Conservation (phyloP, 2,329 filamentous ascomycete genomes). For the Exophiala sp. region DNA sequence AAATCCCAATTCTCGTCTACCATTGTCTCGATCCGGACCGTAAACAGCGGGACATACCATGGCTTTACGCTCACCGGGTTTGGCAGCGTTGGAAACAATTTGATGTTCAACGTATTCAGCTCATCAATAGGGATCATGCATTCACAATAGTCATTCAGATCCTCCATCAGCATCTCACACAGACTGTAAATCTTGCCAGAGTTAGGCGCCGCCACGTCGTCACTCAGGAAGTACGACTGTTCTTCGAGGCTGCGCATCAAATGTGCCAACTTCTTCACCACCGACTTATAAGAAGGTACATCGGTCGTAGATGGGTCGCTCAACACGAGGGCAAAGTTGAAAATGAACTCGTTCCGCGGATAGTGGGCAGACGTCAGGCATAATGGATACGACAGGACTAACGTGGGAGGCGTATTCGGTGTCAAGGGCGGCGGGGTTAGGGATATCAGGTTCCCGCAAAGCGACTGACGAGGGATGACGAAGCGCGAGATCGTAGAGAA, state of each 20-base stretch:
- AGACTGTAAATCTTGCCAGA: conserved; percentile 56
- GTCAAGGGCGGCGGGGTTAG: conserved; percentile 39
- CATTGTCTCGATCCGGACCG: conserved; percentile 49
- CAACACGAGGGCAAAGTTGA: conserved; percentile 89
- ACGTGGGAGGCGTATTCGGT: conserved; percentile 52
- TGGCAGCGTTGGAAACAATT: conserved; percentile 78
- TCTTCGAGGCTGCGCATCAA: conserved; percentile 87
- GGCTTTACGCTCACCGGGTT: conserved; percentile 71
- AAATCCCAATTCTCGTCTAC: conserved; percentile 52
- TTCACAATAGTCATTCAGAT: conserved; percentile 94
- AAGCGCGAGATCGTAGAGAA: conserved; percentile 85
- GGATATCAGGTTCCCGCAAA: conserved; percentile 78
- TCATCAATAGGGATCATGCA: conserved; percentile 99
- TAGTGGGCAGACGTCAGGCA: conserved; percentile 79
- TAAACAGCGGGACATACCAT: conserved; percentile 83
- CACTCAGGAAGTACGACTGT: conserved; percentile 70
- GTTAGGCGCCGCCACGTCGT: conserved; percentile 41
- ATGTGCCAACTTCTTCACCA: conserved; percentile 77
- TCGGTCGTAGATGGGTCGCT: conserved; percentile 50
- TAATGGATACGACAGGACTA: conserved; percentile 81
- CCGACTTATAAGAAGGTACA: conserved; percentile 71
- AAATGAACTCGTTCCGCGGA: conserved; percentile 92
- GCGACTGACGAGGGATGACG: conserved; percentile 88
- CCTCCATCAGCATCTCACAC: conserved; percentile 83
- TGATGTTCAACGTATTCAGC: conserved; percentile 91